These are phyloP conservation scores for Acanthamoeba sp. DNA, from an alignment of 208 protist genomes.

Conservation along the genomic window DNA sequence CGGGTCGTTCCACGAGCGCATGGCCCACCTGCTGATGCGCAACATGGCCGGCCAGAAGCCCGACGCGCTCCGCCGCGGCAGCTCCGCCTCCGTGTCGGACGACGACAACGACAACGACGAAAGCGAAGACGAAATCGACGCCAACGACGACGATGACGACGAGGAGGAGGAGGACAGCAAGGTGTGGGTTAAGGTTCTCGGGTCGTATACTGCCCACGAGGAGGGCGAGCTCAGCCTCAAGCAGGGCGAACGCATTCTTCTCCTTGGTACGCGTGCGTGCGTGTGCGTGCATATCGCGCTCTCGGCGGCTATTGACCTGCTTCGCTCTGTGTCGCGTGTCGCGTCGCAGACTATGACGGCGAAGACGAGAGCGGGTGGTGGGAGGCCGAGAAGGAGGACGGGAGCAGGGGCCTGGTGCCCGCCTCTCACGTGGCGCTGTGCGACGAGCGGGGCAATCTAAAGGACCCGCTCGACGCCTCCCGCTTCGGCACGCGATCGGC, in stretches of 20 bases:
- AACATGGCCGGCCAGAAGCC: constrained; percentile 5
- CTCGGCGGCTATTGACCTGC: background rate
- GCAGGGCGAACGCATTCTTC: background rate
- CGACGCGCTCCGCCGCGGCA: background rate
- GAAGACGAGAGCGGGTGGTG: constrained; percentile 25
- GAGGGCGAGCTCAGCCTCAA: background rate
- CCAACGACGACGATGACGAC: background rate
- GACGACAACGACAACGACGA: constrained; percentile 1
- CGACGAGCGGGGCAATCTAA: background rate
- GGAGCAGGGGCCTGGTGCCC: background rate
- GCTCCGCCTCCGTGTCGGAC: background rate
- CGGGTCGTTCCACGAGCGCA: constrained; percentile 5
- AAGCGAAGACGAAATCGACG: background rate
- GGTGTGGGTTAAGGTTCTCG: background rate
- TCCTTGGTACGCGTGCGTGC: background rate
- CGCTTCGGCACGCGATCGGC: background rate
- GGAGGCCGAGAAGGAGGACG: constrained; percentile 2
- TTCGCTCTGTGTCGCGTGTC: no score
- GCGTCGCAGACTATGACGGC: background rate
- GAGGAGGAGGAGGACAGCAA: background rate
- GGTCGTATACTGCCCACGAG: background rate
- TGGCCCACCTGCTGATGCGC: constrained; percentile 1
- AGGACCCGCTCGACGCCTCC: background rate
- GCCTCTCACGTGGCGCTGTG: background rate
- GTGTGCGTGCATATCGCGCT: no score